These are phyloP conservation scores for Trichoderma breve DNA, from an alignment of 2,329 filamentous ascomycete species.

Conservation along the genomic window DNA sequence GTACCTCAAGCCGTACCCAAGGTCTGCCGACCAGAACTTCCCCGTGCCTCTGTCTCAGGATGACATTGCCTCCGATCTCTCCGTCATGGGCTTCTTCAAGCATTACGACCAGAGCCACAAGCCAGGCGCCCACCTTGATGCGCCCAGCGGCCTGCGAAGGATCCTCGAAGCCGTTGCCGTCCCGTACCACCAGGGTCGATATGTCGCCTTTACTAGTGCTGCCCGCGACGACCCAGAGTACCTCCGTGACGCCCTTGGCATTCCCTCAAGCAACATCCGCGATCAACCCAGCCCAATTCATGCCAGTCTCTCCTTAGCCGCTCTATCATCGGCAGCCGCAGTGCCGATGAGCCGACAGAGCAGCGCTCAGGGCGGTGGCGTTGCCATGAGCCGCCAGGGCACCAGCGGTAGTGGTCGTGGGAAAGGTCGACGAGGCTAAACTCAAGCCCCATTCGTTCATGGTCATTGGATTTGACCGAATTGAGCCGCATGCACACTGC, in stretches of 20 bases:
- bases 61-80: conserved; percentile 54
- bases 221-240: conserved; percentile 49
- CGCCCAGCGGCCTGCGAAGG: conserved; percentile 51
- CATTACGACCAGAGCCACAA: conserved; percentile 55
- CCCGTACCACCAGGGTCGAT: conserved; percentile 47
- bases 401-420: conserved; percentile 51
- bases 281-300: conserved; percentile 39
- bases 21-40: conserved; percentile 55
- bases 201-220: conserved; percentile 48
- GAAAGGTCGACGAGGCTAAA: conserved; percentile 40
- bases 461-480: neutral
- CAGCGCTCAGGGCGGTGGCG: conserved; percentile 52
- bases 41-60: conserved; percentile 50
- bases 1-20: conserved; percentile 57
- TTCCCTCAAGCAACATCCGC: conserved; percentile 44
- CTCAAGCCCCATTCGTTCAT: neutral
- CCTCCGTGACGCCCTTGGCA: conserved; percentile 49
- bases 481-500: neutral
- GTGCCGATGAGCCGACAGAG: conserved; percentile 56
- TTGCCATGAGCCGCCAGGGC: conserved; percentile 56
- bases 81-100: conserved; percentile 57
- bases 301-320: conserved; percentile 26
- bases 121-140: conserved; percentile 55
- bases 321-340: conserved; percentile 39
- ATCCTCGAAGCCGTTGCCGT: conserved; percentile 55